A percentile compares a stretch with the other conserved stretches of the same genome.
Evolutionary conservation across 75 land plant species (phyloP).

Genomic region (Cryptomeria japonica): DNA sequence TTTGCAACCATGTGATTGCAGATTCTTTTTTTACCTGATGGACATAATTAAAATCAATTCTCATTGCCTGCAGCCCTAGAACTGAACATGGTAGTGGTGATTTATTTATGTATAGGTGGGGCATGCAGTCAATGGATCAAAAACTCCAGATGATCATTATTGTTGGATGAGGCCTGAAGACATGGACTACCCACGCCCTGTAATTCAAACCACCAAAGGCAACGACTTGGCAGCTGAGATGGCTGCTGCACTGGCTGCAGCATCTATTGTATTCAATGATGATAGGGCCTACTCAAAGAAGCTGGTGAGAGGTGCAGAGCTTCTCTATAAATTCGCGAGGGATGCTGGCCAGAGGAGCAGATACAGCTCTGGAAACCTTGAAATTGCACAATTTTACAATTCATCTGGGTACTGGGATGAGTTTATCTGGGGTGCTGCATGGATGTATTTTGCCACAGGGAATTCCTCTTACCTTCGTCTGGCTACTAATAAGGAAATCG

Average conservation of each 20-base stretch:
- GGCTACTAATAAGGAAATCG: slow-evolving; percentile 50
- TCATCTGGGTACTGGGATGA: slow-evolving; percentile 91
- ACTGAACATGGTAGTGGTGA: not conserved
- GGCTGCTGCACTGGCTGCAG: slow-evolving; percentile 91
- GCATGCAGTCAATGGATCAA: slow-evolving; percentile 32
- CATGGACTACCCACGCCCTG: slow-evolving; percentile 80
- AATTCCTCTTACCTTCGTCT: slow-evolving; percentile 52
- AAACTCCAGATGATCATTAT: slow-evolving; percentile 71
- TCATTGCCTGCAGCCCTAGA: not conserved
- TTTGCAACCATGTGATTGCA: not conserved
- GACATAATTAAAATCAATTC: not conserved
- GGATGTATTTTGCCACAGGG: slow-evolving; percentile 90
- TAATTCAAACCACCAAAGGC: slow-evolving; percentile 26
- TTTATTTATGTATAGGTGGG: slow-evolving; percentile 66
- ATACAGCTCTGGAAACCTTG: slow-evolving; percentile 41
- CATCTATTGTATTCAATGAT: slow-evolving; percentile 89
- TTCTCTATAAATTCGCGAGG: slow-evolving; percentile 60
- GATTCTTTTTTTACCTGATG: not conserved
- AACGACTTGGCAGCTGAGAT: slow-evolving; percentile 89
- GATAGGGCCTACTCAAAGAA: slow-evolving; percentile 60
- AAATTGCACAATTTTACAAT: slow-evolving; percentile 63
- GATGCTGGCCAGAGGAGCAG: slow-evolving; percentile 35
- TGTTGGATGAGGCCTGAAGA: slow-evolving; percentile 94
- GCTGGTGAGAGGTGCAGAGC: slow-evolving; percentile 63
- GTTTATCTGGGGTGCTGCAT: slow-evolving; percentile 91